These are phyloP conservation scores for Aspergillus viridinutans DNA, from an alignment of 2,329 filamentous ascomycete genomes.

Conservation along the genomic window DNA sequence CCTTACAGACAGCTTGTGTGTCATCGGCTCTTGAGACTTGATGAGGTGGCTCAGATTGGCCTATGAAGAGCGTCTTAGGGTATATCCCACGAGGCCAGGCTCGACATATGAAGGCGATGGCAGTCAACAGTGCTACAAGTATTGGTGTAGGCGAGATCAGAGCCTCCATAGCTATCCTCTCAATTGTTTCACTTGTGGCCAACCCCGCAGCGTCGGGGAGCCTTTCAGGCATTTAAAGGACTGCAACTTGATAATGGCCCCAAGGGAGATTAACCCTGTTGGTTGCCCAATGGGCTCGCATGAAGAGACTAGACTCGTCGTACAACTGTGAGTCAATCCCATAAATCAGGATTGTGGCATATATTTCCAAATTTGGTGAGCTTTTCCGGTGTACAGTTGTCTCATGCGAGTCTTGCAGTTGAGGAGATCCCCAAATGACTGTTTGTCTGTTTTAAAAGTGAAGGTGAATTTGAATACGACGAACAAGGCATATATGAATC, in stretches of 20 bases:
- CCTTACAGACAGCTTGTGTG: constrained; percentile 30
- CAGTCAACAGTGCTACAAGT: constrained; percentile 8
- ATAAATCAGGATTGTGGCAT: not conserved
- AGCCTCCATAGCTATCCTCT: not conserved
- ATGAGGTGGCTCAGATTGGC: not conserved
- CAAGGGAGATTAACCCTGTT: no score
- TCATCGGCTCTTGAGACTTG: not conserved
- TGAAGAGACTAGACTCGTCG: no score
- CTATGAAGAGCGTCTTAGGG: not conserved
- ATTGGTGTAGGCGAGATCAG: not conserved
- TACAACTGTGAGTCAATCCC: no score
- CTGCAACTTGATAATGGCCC: not conserved
- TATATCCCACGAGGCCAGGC: not conserved
- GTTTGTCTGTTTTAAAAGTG: no score
- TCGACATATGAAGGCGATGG: constrained; percentile 9
- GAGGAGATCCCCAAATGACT: no score
- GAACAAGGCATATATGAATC: not conserved
- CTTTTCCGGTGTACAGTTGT: constrained; percentile 10
- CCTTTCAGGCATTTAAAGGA: not conserved
- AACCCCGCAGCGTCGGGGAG: not conserved
- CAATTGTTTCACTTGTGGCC: not conserved
- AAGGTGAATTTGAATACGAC: not conserved
- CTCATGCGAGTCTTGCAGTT: no score
- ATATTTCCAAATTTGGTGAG: constrained; percentile 14
- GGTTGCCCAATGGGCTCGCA: no score